phyloP scores from a whole-genome alignment of 2,329 filamentous ascomycete genomes.

The Penicillium freii region DNA sequence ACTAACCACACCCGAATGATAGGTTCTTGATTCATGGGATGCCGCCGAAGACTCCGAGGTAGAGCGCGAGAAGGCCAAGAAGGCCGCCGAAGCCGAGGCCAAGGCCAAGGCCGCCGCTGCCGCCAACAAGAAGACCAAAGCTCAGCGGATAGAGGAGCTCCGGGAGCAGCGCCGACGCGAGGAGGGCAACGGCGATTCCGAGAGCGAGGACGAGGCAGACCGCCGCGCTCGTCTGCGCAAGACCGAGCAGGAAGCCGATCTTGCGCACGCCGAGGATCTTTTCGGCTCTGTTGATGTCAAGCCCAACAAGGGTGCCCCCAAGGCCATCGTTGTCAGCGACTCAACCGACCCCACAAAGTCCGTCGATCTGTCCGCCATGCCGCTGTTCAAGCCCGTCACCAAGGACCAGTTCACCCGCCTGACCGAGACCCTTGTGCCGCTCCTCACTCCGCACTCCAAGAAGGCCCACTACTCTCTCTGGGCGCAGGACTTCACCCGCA shows the following conservation, averaged over 20 bases:
- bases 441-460: conserved; percentile 72
- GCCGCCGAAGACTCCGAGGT: conserved; percentile 94
- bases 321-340: conserved; percentile 64
- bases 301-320: conserved; percentile 63
- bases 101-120: conserved; percentile 86
- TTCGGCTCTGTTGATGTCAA: conserved; percentile 74
- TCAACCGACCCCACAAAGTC: conserved; percentile 71
- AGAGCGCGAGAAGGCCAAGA: conserved; percentile 91
- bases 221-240: conserved; percentile 71
- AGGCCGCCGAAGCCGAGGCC: conserved; percentile 79
- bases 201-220: conserved; percentile 68
- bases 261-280: conserved; percentile 85
- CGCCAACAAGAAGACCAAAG: conserved; percentile 86
- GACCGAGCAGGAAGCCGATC: conserved; percentile 82
- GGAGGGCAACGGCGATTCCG: conserved; percentile 57
- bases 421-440: conserved; percentile 72
- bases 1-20: conserved; percentile 1
- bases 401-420: conserved; percentile 83
- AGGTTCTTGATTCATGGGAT: conserved; percentile 97
- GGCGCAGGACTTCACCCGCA: conserved; percentile 85
- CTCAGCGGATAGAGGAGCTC: conserved; percentile 79
- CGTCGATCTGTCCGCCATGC: conserved; percentile 75
- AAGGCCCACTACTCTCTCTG: conserved; percentile 90
- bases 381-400: conserved; percentile 84
- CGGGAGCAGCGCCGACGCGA: conserved; percentile 61